Percentiles rank a stretch among this genome's conserved stretches.
Evolutionary conservation across 2,329 filamentous ascomycete genomes (phyloP).

Genomic region (Rhexocercosporidium sp.): DNA sequence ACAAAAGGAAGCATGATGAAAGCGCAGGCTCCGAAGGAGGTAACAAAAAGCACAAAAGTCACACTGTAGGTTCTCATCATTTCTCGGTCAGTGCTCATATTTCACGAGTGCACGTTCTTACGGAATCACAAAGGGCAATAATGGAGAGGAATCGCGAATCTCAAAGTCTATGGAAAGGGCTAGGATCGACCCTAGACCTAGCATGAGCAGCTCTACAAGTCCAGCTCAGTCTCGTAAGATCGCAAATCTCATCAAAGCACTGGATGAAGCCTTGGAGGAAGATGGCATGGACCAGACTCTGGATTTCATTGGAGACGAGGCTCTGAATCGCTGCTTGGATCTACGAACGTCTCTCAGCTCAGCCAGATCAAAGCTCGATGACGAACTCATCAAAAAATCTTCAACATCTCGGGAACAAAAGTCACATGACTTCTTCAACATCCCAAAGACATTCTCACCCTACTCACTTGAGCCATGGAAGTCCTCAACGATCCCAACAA

Average conservation of each 20-base stretch:
- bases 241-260: conserved; percentile 33
- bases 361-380: conserved; percentile 15
- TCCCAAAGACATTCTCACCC: conserved; percentile 33
- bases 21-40: conserved; percentile 10
- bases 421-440: conserved; percentile 29
- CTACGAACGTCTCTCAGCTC: conserved; percentile 30
- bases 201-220: not conserved
- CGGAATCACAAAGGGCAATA: conserved; percentile 9
- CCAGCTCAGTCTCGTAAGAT: conserved; percentile 28
- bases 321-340: conserved; percentile 29
- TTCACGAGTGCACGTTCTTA: conserved; percentile 11
- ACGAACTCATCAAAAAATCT: conserved; percentile 1
- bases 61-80: conserved; percentile 17
- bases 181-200: conserved; percentile 1
- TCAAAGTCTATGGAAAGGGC: not conserved
- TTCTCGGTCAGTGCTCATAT: conserved; percentile 1
- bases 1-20: conserved; percentile 29
- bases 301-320: conserved; percentile 28
- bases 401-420: conserved; percentile 10
- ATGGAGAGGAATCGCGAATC: not conserved
- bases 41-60: conserved; percentile 23
- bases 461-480: conserved; percentile 53
- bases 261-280: conserved; percentile 35
- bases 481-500: conserved; percentile 52
- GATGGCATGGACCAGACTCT: conserved; percentile 26